A percentile compares a stretch with the other conserved stretches of the same genome.
These are phyloP conservation scores for Dispira simplex DNA, from an alignment of 192 early-diverging fungal genomes.

Conservation along the genomic window DNA sequence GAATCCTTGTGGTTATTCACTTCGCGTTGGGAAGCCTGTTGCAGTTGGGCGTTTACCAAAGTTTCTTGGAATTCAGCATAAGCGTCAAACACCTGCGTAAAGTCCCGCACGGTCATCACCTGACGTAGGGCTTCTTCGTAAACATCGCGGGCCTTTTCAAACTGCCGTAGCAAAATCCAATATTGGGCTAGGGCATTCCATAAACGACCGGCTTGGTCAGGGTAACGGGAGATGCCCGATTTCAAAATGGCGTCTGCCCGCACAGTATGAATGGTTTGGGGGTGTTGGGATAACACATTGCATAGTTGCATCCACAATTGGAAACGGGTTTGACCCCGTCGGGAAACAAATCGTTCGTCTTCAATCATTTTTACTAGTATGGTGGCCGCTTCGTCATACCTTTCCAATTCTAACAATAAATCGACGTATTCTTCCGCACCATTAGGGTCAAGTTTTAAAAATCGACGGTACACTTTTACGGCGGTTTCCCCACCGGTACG, in stretches of 20 bases:
- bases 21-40: slow-evolving; percentile 36
- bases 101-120: slow-evolving; percentile 78
- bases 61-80: slow-evolving; percentile 87
- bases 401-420: slow-evolving; percentile 41
- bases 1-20: slow-evolving; percentile 24
- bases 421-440: slow-evolving; percentile 60
- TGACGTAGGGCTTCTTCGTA: slow-evolving; percentile 79
- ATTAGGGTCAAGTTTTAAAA: slow-evolving; percentile 72
- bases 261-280: slow-evolving; percentile 45
- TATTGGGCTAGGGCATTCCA: slow-evolving; percentile 77
- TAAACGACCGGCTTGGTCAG: slow-evolving; percentile 75
- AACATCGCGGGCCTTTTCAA: slow-evolving; percentile 83
- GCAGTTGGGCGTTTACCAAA: slow-evolving; percentile 59
- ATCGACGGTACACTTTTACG: slow-evolving; percentile 63
- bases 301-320: slow-evolving; percentile 32
- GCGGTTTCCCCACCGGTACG: slow-evolving; percentile 66
- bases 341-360: slow-evolving; percentile 46
- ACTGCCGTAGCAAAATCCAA: slow-evolving; percentile 54
- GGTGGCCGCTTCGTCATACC: slow-evolving; percentile 63
- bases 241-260: slow-evolving; percentile 71
- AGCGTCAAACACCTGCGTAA: slow-evolving; percentile 91
- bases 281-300: slow-evolving; percentile 59
- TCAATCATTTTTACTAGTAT: slow-evolving; percentile 58
- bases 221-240: slow-evolving; percentile 64
- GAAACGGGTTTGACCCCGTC: slow-evolving; percentile 46